Conservation (phyloP, 2,329 filamentous ascomycete genomes). For the Amylocarpus encephaloides region DNA sequence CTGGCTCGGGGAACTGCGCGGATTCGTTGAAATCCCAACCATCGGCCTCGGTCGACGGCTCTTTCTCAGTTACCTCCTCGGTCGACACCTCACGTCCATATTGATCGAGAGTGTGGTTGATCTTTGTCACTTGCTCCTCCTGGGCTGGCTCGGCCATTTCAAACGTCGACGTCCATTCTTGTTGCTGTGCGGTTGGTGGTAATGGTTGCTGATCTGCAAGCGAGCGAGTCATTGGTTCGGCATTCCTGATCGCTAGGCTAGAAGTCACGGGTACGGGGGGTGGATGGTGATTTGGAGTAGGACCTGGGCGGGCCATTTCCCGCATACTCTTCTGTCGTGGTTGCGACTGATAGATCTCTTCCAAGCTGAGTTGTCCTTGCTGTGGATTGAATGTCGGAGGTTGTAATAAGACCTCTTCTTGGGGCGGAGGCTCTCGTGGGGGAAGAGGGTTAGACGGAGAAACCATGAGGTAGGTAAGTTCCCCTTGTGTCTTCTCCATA, state of each 20-base stretch:
- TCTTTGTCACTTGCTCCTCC: constrained; percentile 51
- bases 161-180: constrained; percentile 32
- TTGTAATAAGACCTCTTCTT: constrained; percentile 53
- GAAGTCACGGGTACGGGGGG: constrained; percentile 41
- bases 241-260: constrained; percentile 33
- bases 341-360: constrained; percentile 29
- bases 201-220: constrained; percentile 43
- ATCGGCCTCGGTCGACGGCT: constrained; percentile 52
- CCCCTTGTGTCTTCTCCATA: constrained; percentile 57
- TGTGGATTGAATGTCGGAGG: constrained; percentile 39
- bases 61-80: constrained; percentile 40
- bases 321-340: constrained; percentile 52
- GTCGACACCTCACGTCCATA: constrained; percentile 44
- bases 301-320: constrained; percentile 46
- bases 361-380: constrained; percentile 33
- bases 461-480: constrained; percentile 63
- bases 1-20: constrained; percentile 51
- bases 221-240: constrained; percentile 43
- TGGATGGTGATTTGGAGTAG: constrained; percentile 53
- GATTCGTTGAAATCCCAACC: constrained; percentile 92
- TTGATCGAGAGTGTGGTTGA: constrained; percentile 52
- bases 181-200: constrained; percentile 34
- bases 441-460: constrained; percentile 59
- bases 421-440: constrained; percentile 55
- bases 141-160: constrained; percentile 26